phyloP scores from a whole-genome alignment of 2,329 filamentous ascomycete genomes.

The Zasmidium citrigriseum region DNA sequence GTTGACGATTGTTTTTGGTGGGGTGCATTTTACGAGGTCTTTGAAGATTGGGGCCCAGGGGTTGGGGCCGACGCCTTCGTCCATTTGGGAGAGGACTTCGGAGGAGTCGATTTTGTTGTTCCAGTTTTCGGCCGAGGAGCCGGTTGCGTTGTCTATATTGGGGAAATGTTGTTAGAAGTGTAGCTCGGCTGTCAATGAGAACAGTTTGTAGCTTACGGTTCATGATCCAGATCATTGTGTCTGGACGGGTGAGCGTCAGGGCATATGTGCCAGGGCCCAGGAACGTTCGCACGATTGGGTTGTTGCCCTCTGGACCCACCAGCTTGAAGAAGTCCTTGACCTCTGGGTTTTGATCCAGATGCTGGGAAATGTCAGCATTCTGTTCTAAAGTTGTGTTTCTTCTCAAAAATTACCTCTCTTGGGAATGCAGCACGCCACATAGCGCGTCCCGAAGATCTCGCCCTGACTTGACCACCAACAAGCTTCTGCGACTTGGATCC shows the following conservation, averaged over 20 bases:
- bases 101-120: constrained; percentile 49
- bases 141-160: constrained; percentile 35
- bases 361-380: constrained; percentile 38
- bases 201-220: constrained; percentile 37
- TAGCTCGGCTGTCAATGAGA: no score
- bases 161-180: constrained; percentile 32
- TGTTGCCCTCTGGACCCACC: constrained; percentile 37
- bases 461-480: constrained; percentile 39
- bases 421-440: constrained; percentile 24
- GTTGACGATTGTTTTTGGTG: constrained; percentile 50
- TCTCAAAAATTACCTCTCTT: constrained; percentile 21
- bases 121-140: constrained; percentile 48
- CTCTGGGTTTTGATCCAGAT: constrained; percentile 47
- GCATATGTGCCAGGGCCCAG: constrained; percentile 47
- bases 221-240: constrained; percentile 54
- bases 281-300: constrained; percentile 50
- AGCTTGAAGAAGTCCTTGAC: constrained; percentile 51
- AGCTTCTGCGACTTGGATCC: constrained; percentile 43
- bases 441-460: constrained; percentile 18
- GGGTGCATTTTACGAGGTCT: constrained; percentile 46
- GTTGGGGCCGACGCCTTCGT: constrained; percentile 44
- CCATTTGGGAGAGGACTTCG: constrained; percentile 49
- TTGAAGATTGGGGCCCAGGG: constrained; percentile 51
- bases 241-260: constrained; percentile 46
- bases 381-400: constrained; percentile 25